These are phyloP conservation scores for Mycosphaerella sp. DNA, from an alignment of 2,329 filamentous ascomycete species.

Conservation along the genomic window DNA sequence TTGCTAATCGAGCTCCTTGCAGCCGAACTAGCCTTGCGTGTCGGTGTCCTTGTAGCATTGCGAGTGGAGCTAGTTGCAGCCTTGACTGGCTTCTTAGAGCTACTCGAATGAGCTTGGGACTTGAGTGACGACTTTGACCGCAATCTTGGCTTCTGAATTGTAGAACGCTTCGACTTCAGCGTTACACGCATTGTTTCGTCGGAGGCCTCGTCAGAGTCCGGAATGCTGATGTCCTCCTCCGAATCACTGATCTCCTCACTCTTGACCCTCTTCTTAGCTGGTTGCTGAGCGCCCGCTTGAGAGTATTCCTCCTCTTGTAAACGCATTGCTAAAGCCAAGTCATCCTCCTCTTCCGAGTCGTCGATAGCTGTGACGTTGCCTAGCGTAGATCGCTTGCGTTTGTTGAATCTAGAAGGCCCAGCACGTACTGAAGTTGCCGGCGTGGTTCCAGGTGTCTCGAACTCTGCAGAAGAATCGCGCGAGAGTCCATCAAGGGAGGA, in stretches of 20 bases:
- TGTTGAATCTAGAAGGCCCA: constrained; percentile 20
- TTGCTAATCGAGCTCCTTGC: constrained; percentile 29
- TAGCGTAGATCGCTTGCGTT: constrained; percentile 32
- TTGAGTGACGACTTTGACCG: neutral
- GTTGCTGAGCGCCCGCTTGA: constrained; percentile 14
- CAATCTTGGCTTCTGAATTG: neutral
- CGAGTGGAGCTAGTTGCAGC: constrained; percentile 10
- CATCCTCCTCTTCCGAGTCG: constrained; percentile 27
- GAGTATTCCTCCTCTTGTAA: constrained; percentile 36
- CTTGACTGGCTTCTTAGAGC: constrained; percentile 16
- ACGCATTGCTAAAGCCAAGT: constrained; percentile 29
- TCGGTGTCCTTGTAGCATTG: constrained; percentile 20
- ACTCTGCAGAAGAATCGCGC: constrained; percentile 44
- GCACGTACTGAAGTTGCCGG: constrained; percentile 43
- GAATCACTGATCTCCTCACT: constrained; percentile 25
- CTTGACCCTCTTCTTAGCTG: constrained; percentile 28
- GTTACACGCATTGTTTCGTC: constrained; percentile 15
- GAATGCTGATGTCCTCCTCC: constrained; percentile 28
- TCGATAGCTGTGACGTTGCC: constrained; percentile 25
- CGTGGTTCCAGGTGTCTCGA: constrained; percentile 59
- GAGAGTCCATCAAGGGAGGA: constrained; percentile 25
- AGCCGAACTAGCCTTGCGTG: constrained; percentile 21
- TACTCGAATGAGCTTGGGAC: neutral
- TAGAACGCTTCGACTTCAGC: neutral
- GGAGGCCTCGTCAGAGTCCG: constrained; percentile 26